Percentiles rank a stretch among this genome's conserved stretches.
These are phyloP conservation scores for Alternaria triticimaculans DNA, from an alignment of 2,329 filamentous ascomycete species.

Conservation along the genomic window DNA sequence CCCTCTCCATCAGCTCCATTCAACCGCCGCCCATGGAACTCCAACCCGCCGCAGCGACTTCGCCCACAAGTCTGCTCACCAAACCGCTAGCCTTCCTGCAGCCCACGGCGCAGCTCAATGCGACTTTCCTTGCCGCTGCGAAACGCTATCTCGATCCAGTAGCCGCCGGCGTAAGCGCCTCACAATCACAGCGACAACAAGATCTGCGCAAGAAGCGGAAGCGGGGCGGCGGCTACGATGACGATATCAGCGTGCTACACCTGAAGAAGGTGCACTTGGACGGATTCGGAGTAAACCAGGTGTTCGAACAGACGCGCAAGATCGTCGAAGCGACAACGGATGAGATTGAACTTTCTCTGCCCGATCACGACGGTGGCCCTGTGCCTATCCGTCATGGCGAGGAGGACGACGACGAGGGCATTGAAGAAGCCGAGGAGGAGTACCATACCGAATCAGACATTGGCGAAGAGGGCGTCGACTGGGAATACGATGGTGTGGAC, in stretches of 20 bases:
- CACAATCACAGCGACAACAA: constrained; percentile 72
- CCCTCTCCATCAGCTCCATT: constrained; percentile 47
- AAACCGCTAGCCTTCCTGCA: constrained; percentile 79
- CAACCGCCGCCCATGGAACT: constrained; percentile 46
- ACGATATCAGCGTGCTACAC: constrained; percentile 66
- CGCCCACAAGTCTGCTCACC: constrained; percentile 65
- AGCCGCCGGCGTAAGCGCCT: constrained; percentile 73
- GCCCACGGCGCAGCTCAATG: constrained; percentile 70
- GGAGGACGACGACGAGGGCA: constrained; percentile 43
- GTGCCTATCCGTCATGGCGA: constrained; percentile 29
- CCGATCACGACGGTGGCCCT: constrained; percentile 34
- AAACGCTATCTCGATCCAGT: constrained; percentile 82
- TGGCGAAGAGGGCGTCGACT: constrained; percentile 45
- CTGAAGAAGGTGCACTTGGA: constrained; percentile 83
- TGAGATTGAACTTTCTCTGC: constrained; percentile 60
- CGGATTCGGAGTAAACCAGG: constrained; percentile 85
- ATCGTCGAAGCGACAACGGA: constrained; percentile 72
- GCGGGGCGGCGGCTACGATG: constrained; percentile 61
- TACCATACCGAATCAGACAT: constrained; percentile 35
- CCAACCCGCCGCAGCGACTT: constrained; percentile 40
- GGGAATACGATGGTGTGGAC: constrained; percentile 43
- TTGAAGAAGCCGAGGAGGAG: constrained; percentile 37
- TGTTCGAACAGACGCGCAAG: constrained; percentile 91
- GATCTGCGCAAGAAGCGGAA: constrained; percentile 79
- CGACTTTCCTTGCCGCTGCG: constrained; percentile 74